phyloP scores from a whole-genome alignment of 108 stramenopile genomes.

The Fragilaria crotonensis region DNA sequence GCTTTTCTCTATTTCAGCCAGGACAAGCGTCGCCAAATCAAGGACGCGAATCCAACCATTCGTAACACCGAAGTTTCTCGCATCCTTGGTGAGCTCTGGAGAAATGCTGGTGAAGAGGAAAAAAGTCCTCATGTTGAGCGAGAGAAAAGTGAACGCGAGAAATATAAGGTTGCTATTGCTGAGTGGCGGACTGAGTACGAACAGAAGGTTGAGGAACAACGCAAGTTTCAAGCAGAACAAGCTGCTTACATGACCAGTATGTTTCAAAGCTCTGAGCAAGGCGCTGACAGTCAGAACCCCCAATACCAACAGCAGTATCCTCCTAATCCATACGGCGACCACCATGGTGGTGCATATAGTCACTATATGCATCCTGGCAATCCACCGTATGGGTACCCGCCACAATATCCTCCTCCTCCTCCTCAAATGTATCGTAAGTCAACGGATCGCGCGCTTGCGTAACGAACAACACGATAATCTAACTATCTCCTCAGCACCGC shows the following conservation, averaged over 20 bases:
- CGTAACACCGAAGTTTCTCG: slow-evolving; percentile 52
- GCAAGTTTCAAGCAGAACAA: background rate
- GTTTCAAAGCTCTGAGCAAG: background rate
- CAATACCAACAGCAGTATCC: background rate
- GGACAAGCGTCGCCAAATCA: slow-evolving; percentile 23
- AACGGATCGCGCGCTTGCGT: background rate
- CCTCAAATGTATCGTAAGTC: slow-evolving; percentile 7
- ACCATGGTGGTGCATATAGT: background rate
- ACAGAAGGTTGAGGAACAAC: background rate
- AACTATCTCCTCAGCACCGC: background rate
- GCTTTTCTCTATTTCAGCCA: slow-evolving; percentile 38
- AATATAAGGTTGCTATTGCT: slow-evolving; percentile 44
- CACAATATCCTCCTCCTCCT: background rate
- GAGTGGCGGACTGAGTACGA: slow-evolving; percentile 23
- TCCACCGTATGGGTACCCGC: background rate
- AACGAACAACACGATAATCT: background rate
- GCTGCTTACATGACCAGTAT: background rate
- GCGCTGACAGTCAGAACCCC: background rate
- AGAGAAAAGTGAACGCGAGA: slow-evolving; percentile 44
- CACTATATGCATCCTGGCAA: background rate
- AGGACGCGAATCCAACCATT: slow-evolving; percentile 33
- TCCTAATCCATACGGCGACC: background rate
- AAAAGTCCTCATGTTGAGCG: slow-evolving; percentile 29
- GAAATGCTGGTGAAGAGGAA: slow-evolving; percentile 29
- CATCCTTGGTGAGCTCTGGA: slow-evolving; percentile 39